phyloP scores from a whole-genome alignment of 73 alveolate species.

The Uronychia setigera region DNA sequence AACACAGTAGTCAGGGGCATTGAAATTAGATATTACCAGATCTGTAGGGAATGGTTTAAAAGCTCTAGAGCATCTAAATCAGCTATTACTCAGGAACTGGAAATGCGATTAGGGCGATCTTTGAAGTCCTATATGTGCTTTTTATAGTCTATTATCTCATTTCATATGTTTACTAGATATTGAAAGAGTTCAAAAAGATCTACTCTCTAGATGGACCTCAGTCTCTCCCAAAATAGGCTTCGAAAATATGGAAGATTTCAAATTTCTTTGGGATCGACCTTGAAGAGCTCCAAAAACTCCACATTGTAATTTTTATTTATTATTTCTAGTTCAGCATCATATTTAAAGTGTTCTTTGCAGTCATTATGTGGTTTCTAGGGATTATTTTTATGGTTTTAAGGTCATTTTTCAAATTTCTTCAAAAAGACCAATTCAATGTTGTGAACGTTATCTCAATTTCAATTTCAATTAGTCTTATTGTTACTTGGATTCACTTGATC shows the following conservation, averaged over 20 bases:
- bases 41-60: conserved; percentile 11
- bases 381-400: not conserved
- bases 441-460: not conserved
- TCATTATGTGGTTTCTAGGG: not conserved
- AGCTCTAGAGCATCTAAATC: conserved; percentile 1
- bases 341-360: not conserved
- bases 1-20: conserved; percentile 11
- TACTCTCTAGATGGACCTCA: no score
- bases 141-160: conserved; percentile 17
- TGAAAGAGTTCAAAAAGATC: conserved; percentile 2
- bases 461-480: not conserved
- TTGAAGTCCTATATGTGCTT: conserved; percentile 31
- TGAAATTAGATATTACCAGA: not conserved
- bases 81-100: not conserved
- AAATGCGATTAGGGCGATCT: conserved; percentile 6
- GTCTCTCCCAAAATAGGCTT: no score
- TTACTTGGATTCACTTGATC: not conserved
- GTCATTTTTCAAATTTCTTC: no score
- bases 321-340: not conserved
- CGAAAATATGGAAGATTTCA: no score
- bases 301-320: no score
- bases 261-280: no score
- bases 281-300: no score
- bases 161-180: conserved; percentile 11
- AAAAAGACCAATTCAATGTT: not conserved